Evolutionary conservation across 2,329 filamentous ascomycete species (phyloP), one percentile per base, ranked within the genome.

Genomic region (Botrytis porri): DNA sequence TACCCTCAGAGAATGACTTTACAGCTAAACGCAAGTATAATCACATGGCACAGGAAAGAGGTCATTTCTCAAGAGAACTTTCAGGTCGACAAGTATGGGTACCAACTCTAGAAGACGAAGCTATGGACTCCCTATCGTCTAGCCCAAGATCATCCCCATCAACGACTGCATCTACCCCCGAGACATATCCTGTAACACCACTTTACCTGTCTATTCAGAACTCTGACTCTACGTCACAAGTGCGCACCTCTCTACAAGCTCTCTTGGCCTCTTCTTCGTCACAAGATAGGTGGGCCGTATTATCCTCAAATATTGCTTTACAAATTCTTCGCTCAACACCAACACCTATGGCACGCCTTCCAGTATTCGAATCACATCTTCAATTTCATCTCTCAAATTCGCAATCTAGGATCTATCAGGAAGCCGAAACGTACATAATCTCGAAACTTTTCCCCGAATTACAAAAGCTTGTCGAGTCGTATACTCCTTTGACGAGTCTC

Each of bases 281-380:
- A 1, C 72, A 75, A 29, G 75, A 80, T 43, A 80, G 78, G 72
- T 81, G 80, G 80, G 72, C 72, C 1, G 45, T 71, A 9, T 72
- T 79, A 6, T 76, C 77, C 1, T 72, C 78, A 14, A 74, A 78
- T 37, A 73, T 81, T 5, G 80, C 80, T 20, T 76, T 81, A 32
- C 78, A 81, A 71, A 80, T 81, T 65, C 75, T 81, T 41, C 80
- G 79, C 22, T 77, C 78, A 43, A 80, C 80, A 51, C 76, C 76
- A 41, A 77, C 78, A 39, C 75, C 78, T 12, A 77, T 81, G 12
- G 75, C 75, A 9, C 74, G 75, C 10, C 77, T 81, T 37, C 78
- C 78, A 48, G 73, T 76, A 45, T 80, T 81, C 67, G 80, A 81
- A 74, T 76, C 73, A 5, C 76, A 77, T 48, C 75, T 81, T 10